These are phyloP conservation scores for Glonium stellatum DNA, from an alignment of 495 filamentous ascomycete species.

Conservation along the genomic window DNA sequence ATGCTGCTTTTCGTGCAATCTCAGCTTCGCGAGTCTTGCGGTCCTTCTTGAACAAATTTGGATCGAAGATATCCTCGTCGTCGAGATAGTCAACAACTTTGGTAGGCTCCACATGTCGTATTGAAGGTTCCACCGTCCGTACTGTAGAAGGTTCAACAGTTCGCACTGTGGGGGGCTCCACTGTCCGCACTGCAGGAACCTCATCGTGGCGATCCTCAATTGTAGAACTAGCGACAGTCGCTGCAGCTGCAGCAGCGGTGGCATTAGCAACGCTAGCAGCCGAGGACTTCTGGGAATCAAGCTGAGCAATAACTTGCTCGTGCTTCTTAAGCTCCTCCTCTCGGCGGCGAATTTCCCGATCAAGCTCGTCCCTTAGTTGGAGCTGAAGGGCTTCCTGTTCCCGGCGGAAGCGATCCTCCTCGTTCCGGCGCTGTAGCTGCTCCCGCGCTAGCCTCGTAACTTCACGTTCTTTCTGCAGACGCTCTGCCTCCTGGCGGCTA, in stretches of 20 bases:
- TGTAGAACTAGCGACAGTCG: conserved; percentile 27
- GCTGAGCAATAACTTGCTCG: conserved; percentile 16
- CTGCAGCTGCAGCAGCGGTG: conserved; percentile 27
- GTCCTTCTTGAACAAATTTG: conserved; percentile 33
- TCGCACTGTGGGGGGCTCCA: conserved; percentile 18
- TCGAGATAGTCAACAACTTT: conserved; percentile 22
- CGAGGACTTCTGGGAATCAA: conserved; percentile 15
- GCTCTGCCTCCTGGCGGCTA: conserved; percentile 2
- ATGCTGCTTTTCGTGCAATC: not conserved
- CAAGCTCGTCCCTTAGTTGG: conserved; percentile 17
- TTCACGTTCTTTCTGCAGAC: conserved; percentile 12
- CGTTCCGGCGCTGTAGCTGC: conserved; percentile 14
- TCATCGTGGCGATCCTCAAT: conserved; percentile 12
- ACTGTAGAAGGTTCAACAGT: conserved; percentile 17
- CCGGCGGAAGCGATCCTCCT: conserved; percentile 9
- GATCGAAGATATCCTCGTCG: conserved; percentile 36
- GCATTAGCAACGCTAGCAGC: conserved; percentile 23
- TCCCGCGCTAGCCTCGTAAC: conserved; percentile 14
- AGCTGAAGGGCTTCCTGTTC: conserved; percentile 7
- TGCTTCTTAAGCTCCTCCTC: conserved; percentile 22
- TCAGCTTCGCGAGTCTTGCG: not conserved
- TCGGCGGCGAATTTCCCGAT: conserved; percentile 19
- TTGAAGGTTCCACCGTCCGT: conserved; percentile 2
- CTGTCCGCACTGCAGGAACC: not conserved
- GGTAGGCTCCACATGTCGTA: conserved; percentile 15